Percentiles rank a stretch among this genome's conserved stretches.
phyloP scores from a whole-genome alignment of 2,329 filamentous ascomycete species.

The Xylaria hypoxylon region DNA sequence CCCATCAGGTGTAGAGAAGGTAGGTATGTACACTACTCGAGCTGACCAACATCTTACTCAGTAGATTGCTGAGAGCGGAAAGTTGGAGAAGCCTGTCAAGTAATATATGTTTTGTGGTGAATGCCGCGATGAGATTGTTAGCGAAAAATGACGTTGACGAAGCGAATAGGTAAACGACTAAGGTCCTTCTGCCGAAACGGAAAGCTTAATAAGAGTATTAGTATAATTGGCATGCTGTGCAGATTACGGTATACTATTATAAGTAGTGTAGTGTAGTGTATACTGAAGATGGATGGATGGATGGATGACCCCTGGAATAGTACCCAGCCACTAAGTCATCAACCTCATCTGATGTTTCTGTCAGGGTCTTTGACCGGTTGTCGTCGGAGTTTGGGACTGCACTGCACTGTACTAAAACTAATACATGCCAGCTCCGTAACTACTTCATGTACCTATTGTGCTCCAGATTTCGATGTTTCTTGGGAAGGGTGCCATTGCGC shows the following conservation, averaged over 20 bases:
- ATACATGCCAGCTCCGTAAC: conserved; percentile 1
- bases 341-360: conserved; percentile 7
- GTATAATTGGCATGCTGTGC: background rate
- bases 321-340: background rate
- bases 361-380: conserved; percentile 8
- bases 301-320: background rate
- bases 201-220: background rate
- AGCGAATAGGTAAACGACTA: background rate
- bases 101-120: background rate
- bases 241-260: background rate
- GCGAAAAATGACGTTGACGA: conserved; percentile 11
- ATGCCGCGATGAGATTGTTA: background rate
- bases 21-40: too few relatives aligned
- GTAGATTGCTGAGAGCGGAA: background rate
- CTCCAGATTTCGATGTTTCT: conserved; percentile 15
- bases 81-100: background rate
- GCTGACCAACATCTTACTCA: background rate
- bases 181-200: background rate
- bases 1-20: conserved; percentile 9
- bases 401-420: conserved; percentile 10
- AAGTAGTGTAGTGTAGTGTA: background rate
- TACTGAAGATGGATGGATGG: background rate
- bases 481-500: conserved; percentile 11
- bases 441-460: too few relatives aligned
- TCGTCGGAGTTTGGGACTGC: conserved; percentile 3